Evolutionary conservation across 768 basidiomycete genomes (phyloP), one percentile per base, ranked within the genome.

Genomic region (Megacollybia marginata): DNA sequence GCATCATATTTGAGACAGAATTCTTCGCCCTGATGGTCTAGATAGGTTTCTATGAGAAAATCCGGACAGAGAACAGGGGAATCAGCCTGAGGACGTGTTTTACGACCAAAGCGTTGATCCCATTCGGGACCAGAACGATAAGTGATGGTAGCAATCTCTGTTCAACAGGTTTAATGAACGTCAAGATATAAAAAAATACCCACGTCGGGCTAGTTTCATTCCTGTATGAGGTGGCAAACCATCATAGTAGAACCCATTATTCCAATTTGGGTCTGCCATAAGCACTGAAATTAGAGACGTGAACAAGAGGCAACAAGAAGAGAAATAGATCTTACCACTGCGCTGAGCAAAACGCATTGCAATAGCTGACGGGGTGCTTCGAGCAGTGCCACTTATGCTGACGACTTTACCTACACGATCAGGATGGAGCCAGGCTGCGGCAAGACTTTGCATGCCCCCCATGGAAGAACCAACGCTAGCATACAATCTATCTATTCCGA

Each of bases 241-340:
- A 52, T 95, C 91, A 62, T 99, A 99, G 64, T 99, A 99, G 66
- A 95, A 98, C 4, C 96, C 96, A 33, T 92, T 85, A 53, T 98
- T 99, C 96, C 96, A 99, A 55, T 98, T 97, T 0, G 95, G 95
- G 67, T 99, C 96, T 2, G 95, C 89, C 96, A 99, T 99, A 48
- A 99, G 79, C 15, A 99, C 96, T 97, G 54, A 16, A 32, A 28
- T 28, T 13, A 20, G 15, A 34, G 38, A 48, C 11, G 9, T 9
- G 20, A 46, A 44, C n/a, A 42, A 43, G 5, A 47, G 47, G 52
- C 44, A 48, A 52, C 28, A 23, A 9, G 49, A 28, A 49, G 40
- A 15, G 19, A 38, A 9, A 23, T 15, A 11, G 19, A 2, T 70
- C 85, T 56, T 55, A 92, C 95, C 95, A 68, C 93, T 96, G 62